Conservation (phyloP, 306 rosid genomes). For the Gastrolobium bilobum region DNA sequence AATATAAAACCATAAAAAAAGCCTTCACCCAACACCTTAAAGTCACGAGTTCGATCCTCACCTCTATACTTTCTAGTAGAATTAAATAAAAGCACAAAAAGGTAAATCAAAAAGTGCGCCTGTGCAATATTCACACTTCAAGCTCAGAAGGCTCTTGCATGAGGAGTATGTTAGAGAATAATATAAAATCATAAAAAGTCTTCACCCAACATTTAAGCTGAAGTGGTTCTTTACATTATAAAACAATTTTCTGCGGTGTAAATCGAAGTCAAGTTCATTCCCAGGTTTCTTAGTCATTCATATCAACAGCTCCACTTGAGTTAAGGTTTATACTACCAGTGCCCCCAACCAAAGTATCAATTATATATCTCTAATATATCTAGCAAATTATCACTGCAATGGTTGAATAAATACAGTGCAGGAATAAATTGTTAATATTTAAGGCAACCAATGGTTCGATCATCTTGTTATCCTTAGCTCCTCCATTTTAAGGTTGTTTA, state of each 20-base stretch:
- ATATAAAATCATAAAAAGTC: too few species aligned
- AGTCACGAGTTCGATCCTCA: too few species aligned
- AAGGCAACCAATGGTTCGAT: neutral
- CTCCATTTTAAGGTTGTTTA: constrained; percentile 9
- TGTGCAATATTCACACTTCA: too few species aligned
- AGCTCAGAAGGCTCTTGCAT: too few species aligned
- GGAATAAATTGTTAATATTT: neutral
- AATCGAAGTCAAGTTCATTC: neutral
- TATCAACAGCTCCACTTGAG: neutral
- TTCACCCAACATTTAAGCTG: too few species aligned
- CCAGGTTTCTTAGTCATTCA: neutral
- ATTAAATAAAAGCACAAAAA: too few species aligned
- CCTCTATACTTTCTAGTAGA: too few species aligned
- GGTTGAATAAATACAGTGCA: neutral
- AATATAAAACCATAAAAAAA: too few species aligned
- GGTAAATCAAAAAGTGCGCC: too few species aligned
- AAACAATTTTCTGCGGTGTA: neutral
- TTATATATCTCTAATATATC: neutral
- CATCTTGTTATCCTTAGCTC: neutral
- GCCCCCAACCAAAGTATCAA: neutral
- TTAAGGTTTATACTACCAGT: neutral
- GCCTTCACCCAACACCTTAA: too few species aligned
- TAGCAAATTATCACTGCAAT: neutral
- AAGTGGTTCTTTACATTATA: too few species aligned
- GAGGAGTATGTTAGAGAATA: too few species aligned